These are phyloP conservation scores for Coniochaeta sp. DNA, from an alignment of 2,329 filamentous ascomycete species.

Conservation along the genomic window DNA sequence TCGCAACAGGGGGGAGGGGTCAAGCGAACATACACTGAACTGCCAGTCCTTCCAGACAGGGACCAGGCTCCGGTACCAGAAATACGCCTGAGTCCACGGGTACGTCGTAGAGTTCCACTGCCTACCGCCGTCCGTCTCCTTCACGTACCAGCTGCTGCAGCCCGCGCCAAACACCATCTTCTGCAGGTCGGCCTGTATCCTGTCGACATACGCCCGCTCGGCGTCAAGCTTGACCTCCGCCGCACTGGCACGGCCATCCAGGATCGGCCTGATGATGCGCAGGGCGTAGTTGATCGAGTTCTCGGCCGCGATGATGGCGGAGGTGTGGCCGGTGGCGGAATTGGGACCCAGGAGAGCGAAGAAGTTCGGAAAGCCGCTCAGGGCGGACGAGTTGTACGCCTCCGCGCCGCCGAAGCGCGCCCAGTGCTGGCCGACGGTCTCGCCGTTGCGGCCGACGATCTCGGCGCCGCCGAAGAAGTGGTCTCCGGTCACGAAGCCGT, in stretches of 20 bases:
- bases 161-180: slow-evolving; percentile 25
- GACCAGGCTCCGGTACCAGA: slow-evolving; percentile 28
- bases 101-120: slow-evolving; percentile 27
- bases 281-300: slow-evolving; percentile 54
- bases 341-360: slow-evolving; percentile 55
- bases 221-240: slow-evolving; percentile 25
- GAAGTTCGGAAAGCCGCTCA: slow-evolving; percentile 58
- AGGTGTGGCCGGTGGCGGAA: slow-evolving; percentile 51
- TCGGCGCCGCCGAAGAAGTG: slow-evolving; percentile 46
- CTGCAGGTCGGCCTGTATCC: slow-evolving; percentile 22
- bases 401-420: slow-evolving; percentile 49
- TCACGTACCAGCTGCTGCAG: slow-evolving; percentile 29
- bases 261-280: slow-evolving; percentile 44
- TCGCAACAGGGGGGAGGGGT: too few relatives aligned
- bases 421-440: slow-evolving; percentile 48
- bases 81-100: slow-evolving; percentile 25
- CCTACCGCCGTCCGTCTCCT: slow-evolving; percentile 12
- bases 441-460: slow-evolving; percentile 41
- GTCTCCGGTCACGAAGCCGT: slow-evolving; percentile 43
- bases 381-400: slow-evolving; percentile 50
- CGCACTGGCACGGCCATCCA: slow-evolving; percentile 22
- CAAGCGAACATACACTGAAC: slow-evolving; percentile 20
- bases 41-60: slow-evolving; percentile 23
- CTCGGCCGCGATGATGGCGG: slow-evolving; percentile 40
- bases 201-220: slow-evolving; percentile 22